phyloP scores from a whole-genome alignment of 768 basidiomycete genomes.

The Phylloporus sp. region DNA sequence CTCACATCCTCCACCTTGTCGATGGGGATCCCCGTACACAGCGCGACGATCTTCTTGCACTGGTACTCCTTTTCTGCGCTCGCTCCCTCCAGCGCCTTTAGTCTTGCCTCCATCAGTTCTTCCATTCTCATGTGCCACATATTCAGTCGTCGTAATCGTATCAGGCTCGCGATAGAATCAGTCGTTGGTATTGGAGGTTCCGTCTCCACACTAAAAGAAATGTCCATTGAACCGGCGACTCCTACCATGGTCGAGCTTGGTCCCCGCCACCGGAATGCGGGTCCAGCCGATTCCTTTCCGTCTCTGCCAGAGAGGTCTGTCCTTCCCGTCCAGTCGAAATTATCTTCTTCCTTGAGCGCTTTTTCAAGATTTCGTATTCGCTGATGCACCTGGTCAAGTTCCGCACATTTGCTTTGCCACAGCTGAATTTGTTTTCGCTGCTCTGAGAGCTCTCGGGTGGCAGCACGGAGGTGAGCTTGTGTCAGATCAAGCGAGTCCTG shows the following conservation, averaged over 20 bases:
- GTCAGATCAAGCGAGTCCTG: conserved; percentile 85
- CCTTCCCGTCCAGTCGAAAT: conserved; percentile 88
- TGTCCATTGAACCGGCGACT: conserved; percentile 60
- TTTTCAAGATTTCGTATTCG: conserved; percentile 81
- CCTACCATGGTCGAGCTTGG: conserved; percentile 62
- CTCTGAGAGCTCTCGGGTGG: conserved; percentile 87
- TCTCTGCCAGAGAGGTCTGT: conserved; percentile 41
- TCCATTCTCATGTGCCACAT: conserved; percentile 83
- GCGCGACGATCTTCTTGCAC: conserved; percentile 86
- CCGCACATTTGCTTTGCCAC: conserved; percentile 69
- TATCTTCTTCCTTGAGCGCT: conserved; percentile 73
- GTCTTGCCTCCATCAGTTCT: conserved; percentile 62
- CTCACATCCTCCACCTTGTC: conserved; percentile 90
- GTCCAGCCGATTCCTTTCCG: conserved; percentile 33
- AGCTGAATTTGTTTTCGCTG: conserved; percentile 80
- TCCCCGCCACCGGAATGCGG: conserved; percentile 72
- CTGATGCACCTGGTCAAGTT: conserved; percentile 79
- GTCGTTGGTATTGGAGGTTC: conserved; percentile 67
- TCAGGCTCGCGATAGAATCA: conserved; percentile 57
- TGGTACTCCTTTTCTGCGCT: conserved; percentile 88
- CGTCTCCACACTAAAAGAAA: conserved; percentile 58
- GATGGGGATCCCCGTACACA: conserved; percentile 81
- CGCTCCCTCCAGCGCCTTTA: conserved; percentile 69
- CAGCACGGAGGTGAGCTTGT: conserved; percentile 80
- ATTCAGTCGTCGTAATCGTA: conserved; percentile 71